Evolutionary conservation across 2,329 filamentous ascomycete species (phyloP), one percentile per base, ranked within the genome.

Genomic region (Zasmidium angulare): DNA sequence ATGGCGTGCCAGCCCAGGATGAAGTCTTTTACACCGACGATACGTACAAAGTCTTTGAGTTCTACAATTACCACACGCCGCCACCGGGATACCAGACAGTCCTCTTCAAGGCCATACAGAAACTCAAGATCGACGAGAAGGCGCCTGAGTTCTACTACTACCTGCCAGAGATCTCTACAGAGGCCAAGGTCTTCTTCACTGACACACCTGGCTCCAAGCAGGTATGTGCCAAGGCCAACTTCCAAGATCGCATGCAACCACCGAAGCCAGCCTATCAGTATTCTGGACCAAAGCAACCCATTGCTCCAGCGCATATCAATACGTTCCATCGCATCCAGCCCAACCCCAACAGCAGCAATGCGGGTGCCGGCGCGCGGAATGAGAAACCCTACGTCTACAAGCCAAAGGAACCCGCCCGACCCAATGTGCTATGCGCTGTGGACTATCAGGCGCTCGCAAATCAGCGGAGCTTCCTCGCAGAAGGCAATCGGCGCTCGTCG

Each of bases 101-200:
- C 69, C 51, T 58, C 3, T 65, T 67, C 50, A 60, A 67, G 46
- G 70, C 74, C 17, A 56, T 68, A 21, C 80, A 78, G 55, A 86
- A 90, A 73, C 82, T 81, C 71, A 89, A 87, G 75, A 79, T 96
- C 59, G 86, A 96, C 69, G 75, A 96, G 9, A 76, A 76, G 61
- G 90, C 89, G 72, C 84, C 93, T 62, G 88, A 90, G 71, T 75
- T 96, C 19, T 98, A 93, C 91, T 85, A 91, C 77, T 98, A 97
- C 73, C 82, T 99, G 61, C 91, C 91, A 29, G 86, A 86, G 72
- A 85, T 84, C 20, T 98, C 93, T 21, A 97, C 93, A 6, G 93
- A 98, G 71, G 89, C 91, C 55, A 92, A 88, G 74, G 88, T 92
- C 23, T 91, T 96, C 73, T 99, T 95, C 76, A 96, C 93, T 3